Conservation (phyloP, 83 land plant genomes). For the Larix sibirica region DNA sequence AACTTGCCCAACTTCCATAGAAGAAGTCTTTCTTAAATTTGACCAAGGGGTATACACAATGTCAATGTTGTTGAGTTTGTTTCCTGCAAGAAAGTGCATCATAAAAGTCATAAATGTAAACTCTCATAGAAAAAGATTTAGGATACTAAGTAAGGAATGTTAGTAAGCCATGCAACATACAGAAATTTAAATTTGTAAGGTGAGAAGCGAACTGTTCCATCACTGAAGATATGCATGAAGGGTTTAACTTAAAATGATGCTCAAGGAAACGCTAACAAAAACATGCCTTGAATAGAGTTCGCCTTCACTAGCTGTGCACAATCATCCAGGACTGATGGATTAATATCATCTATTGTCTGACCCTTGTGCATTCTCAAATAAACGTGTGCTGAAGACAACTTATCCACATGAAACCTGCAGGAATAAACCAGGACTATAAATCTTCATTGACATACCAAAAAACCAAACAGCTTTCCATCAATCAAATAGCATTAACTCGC, state of each 20-base stretch:
- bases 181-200: not conserved
- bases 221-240: too few species aligned
- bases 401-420: conserved; percentile 99
- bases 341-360: conserved; percentile 91
- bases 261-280: not conserved
- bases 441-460: not conserved
- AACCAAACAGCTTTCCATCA: not conserved
- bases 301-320: conserved; percentile 99
- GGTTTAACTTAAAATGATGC: not conserved
- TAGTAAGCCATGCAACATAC: not conserved
- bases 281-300: conserved; percentile 94
- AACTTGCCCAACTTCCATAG: conserved; percentile 99
- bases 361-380: conserved; percentile 92
- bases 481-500: not conserved
- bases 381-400: conserved; percentile 98
- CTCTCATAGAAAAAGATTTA: not conserved
- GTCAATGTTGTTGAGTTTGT: conserved; percentile 94
- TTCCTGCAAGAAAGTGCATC: conserved; percentile 55
- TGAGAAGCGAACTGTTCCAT: too few species aligned
- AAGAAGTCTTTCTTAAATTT: conserved; percentile 92
- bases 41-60: conserved; percentile 98
- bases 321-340: conserved; percentile 87
- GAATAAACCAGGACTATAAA: not conserved
- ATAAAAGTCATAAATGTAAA: conserved; percentile 3
- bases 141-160: not conserved